Evolutionary conservation across 306 rosid genomes (phyloP).

Genomic region (Aeschynomene evenia): DNA sequence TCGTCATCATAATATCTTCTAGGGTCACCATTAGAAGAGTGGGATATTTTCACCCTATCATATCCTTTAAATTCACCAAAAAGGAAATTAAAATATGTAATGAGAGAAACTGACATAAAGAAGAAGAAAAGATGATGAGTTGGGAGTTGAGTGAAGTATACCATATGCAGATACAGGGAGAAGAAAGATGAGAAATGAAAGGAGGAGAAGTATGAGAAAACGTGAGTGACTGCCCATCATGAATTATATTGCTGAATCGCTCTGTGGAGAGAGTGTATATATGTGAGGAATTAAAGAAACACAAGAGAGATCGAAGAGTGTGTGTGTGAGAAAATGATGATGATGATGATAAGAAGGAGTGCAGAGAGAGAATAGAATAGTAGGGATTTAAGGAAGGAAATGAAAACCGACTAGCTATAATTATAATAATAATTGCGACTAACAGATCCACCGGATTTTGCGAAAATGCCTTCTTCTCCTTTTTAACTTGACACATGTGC

Average conservation of each 20-base stretch:
- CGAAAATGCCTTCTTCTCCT: neutral
- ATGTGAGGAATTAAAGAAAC: neutral
- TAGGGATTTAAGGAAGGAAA: no score
- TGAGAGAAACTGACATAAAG: neutral
- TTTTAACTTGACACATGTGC: no score
- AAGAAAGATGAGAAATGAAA: slow-evolving; percentile 51
- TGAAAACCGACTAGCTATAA: no score
- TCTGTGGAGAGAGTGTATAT: neutral
- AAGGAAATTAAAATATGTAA: neutral
- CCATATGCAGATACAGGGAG: slow-evolving; percentile 50
- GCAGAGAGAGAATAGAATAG: no score
- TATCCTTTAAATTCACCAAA: slow-evolving; percentile 44
- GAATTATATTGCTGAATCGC: no score
- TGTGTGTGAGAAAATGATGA: neutral
- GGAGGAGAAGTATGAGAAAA: slow-evolving; percentile 46
- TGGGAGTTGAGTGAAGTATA: neutral
- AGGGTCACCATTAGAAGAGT: no score
- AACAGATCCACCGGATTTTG: slow-evolving; percentile 33
- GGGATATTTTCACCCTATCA: slow-evolving; percentile 34
- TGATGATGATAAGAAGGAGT: neutral
- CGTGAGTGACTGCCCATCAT: slow-evolving; percentile 54
- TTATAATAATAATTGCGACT: neutral
- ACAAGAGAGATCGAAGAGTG: neutral
- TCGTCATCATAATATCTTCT: no score
- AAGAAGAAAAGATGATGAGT: neutral